These are phyloP conservation scores for Candida maesae DNA, from an alignment of 805 yeast genomes.

Conservation along the genomic window DNA sequence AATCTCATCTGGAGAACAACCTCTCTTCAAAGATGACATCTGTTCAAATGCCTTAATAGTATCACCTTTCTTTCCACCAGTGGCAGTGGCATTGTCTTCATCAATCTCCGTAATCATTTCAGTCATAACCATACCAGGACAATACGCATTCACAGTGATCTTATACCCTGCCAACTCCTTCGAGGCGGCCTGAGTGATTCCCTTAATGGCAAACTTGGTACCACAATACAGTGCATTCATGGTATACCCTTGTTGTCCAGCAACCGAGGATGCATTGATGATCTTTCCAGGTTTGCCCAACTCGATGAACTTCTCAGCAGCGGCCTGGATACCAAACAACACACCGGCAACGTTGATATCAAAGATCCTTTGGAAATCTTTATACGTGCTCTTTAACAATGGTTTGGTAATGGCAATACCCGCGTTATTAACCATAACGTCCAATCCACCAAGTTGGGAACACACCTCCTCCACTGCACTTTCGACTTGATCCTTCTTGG, in stretches of 20 bases:
- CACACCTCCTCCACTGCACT: slow-evolving; percentile 29
- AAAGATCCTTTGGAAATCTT: slow-evolving; percentile 24
- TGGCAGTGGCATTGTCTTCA: slow-evolving; percentile 18
- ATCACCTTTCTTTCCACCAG: slow-evolving; percentile 28
- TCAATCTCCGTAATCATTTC: slow-evolving; percentile 32
- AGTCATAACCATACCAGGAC: slow-evolving; percentile 38
- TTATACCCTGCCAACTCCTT: slow-evolving; percentile 33
- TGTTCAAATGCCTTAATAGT: slow-evolving; percentile 26
- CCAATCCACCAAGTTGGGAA: slow-evolving; percentile 30
- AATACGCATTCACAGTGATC: slow-evolving; percentile 35
- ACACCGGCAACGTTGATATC: slow-evolving; percentile 32
- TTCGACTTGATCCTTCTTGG: slow-evolving; percentile 24
- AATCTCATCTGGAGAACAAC: slow-evolving; percentile 34
- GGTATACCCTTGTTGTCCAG: slow-evolving; percentile 30
- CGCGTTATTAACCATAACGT: slow-evolving; percentile 36
- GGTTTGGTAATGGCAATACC: slow-evolving; percentile 31
- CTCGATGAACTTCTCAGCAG: slow-evolving; percentile 28
- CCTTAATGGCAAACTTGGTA: slow-evolving; percentile 35
- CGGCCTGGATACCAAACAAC: slow-evolving; percentile 34
- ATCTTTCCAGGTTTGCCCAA: slow-evolving; percentile 34
- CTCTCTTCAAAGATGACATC: slow-evolving; percentile 33
- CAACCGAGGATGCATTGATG: slow-evolving; percentile 36
- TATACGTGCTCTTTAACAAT: slow-evolving; percentile 28
- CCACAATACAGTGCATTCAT: slow-evolving; percentile 31
- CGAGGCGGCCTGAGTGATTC: slow-evolving; percentile 35